Conservation (phyloP, 192 early-diverging fungal species). For the Entomortierella chlamydospora region DNA sequence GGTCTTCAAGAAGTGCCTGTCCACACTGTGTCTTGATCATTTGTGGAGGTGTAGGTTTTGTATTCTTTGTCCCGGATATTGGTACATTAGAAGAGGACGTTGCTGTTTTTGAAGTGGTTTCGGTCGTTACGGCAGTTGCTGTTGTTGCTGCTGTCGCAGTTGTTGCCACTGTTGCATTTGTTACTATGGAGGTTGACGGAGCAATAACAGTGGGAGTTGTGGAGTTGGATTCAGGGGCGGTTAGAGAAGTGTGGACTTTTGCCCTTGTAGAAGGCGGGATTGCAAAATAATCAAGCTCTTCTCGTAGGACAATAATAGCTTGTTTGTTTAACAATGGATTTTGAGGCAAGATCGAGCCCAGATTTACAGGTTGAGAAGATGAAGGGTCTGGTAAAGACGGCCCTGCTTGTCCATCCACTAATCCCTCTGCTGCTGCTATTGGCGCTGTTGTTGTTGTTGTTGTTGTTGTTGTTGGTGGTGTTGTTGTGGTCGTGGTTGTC, state of each 20-base stretch:
- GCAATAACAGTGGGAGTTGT: not conserved
- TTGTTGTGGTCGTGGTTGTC: not conserved
- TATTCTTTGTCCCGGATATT: not conserved
- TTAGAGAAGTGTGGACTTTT: not conserved
- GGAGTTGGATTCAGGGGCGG: not conserved
- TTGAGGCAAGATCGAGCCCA: conserved; percentile 32
- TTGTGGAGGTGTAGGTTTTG: conserved; percentile 19
- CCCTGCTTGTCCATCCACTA: not conserved
- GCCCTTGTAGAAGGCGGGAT: conserved; percentile 52
- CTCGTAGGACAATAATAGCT: conserved; percentile 80
- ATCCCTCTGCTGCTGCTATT: not conserved
- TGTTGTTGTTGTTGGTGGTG: conserved; percentile 9
- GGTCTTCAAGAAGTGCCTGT: conserved; percentile 69
- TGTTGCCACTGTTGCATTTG: not conserved
- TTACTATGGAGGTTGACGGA: conserved; percentile 6
- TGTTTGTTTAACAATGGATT: conserved; percentile 68
- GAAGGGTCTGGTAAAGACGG: conserved; percentile 4
- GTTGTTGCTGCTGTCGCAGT: not conserved
- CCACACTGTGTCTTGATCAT: conserved; percentile 70
- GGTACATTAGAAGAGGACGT: too few relatives aligned
- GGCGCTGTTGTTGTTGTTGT: conserved; percentile 5
- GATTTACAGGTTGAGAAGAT: conserved; percentile 2
- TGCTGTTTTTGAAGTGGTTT: not conserved
- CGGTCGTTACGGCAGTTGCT: not conserved
- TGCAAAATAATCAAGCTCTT: conserved; percentile 85